A percentile compares a stretch with the other conserved stretches of the same genome.
Evolutionary conservation across 2,329 filamentous ascomycete genomes (phyloP).

Genomic region (Verruconis gallopava): DNA sequence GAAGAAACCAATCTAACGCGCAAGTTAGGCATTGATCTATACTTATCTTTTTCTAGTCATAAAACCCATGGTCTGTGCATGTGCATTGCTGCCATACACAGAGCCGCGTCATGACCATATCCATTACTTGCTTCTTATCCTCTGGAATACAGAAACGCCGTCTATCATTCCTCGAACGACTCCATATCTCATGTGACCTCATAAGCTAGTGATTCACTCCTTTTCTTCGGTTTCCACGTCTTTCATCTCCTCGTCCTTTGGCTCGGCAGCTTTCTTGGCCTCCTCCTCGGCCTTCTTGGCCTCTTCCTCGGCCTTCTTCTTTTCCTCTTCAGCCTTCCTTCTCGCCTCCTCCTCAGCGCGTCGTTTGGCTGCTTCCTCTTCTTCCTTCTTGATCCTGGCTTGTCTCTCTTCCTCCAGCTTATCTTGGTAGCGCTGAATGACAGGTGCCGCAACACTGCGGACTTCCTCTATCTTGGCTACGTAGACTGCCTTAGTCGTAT

Average conservation of each 20-base stretch:
- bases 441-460: constrained; percentile 75
- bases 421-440: constrained; percentile 89
- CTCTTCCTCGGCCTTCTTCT: constrained; percentile 38
- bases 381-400: constrained; percentile 52
- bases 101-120: no score
- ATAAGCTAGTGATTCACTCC: no score
- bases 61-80: no score
- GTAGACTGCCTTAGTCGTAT: constrained; percentile 87
- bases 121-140: no score
- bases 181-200: no score
- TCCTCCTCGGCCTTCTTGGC: constrained; percentile 26
- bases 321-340: constrained; percentile 60
- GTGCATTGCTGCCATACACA: no score
- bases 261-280: constrained; percentile 48
- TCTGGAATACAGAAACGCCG: no score
- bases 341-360: constrained; percentile 58
- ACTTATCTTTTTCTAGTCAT: no score
- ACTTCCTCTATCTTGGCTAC: constrained; percentile 94
- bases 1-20: no score
- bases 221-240: constrained; percentile 30
- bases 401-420: constrained; percentile 81
- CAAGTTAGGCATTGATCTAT: no score
- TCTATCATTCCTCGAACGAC: no score
- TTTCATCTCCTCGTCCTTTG: constrained; percentile 44
- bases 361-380: constrained; percentile 51